Conservation (phyloP, 176 grass and related monocot genomes). For the Olyra latifolia region DNA sequence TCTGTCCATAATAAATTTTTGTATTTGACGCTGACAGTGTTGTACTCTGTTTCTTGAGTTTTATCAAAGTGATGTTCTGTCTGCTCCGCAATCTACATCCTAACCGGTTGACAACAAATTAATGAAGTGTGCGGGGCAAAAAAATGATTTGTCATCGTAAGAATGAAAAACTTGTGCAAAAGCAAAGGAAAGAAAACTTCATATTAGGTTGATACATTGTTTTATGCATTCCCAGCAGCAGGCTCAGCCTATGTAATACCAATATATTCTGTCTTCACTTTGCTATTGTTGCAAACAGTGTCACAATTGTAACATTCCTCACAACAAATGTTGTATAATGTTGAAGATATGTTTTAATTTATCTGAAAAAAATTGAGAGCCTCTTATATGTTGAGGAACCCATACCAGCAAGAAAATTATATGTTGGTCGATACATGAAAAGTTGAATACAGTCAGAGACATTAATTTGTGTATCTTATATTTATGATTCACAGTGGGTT, state of each 20-base stretch:
- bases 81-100: neutral
- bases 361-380: neutral
- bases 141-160: neutral
- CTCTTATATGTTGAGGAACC: neutral
- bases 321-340: neutral
- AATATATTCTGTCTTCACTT: neutral
- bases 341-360: neutral
- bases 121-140: neutral
- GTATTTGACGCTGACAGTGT: neutral
- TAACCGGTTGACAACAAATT: neutral
- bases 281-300: neutral
- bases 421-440: neutral
- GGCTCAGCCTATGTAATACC: neutral
- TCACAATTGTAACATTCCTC: neutral
- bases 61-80: constrained; percentile 12
- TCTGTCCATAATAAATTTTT: neutral
- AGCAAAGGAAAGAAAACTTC: constrained; percentile 13
- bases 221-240: neutral
- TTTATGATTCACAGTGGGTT: neutral
- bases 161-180: neutral
- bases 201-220: constrained; percentile 3
- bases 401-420: neutral
- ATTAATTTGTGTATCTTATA: constrained; percentile 23
- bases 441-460: neutral
- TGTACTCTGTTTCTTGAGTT: neutral